phyloP scores from a whole-genome alignment of 2,329 filamentous ascomycete species.

The Ophiosphaerella herpotricha region DNA sequence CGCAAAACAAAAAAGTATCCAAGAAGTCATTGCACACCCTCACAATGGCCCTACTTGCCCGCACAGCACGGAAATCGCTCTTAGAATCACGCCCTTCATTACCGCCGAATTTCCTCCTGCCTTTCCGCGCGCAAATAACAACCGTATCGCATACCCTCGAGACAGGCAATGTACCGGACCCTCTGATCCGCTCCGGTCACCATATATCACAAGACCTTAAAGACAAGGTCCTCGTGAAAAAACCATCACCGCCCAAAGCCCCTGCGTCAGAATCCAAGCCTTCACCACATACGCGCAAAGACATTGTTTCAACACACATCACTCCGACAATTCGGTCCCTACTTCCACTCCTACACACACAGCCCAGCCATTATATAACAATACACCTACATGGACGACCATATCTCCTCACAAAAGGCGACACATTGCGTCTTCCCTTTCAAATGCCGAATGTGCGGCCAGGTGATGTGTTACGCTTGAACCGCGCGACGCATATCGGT shows the following conservation, averaged over 20 bases:
- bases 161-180: slow-evolving; percentile 41
- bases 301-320: slow-evolving; percentile 46
- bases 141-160: slow-evolving; percentile 49
- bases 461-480: slow-evolving; percentile 85
- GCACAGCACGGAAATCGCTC: slow-evolving; percentile 66
- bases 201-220: slow-evolving; percentile 33
- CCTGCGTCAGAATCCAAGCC: slow-evolving; percentile 14
- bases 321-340: slow-evolving; percentile 63
- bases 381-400: slow-evolving; percentile 78
- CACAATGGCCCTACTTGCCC: slow-evolving; percentile 48
- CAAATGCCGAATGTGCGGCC: slow-evolving; percentile 59
- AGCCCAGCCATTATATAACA: slow-evolving; percentile 78
- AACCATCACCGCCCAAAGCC: slow-evolving; percentile 19
- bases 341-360: slow-evolving; percentile 72
- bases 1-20: slow-evolving; percentile 13
- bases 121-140: slow-evolving; percentile 54
- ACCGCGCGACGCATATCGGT: slow-evolving; percentile 80
- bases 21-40: slow-evolving; percentile 20
- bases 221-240: slow-evolving; percentile 23
- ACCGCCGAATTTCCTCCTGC: slow-evolving; percentile 58
- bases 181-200: slow-evolving; percentile 56
- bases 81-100: slow-evolving; percentile 62
- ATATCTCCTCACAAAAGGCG: slow-evolving; percentile 72
- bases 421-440: slow-evolving; percentile 56
- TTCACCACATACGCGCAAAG: slow-evolving; percentile 26